Evolutionary conservation across 371 early-diverging fungal species (phyloP).

Genomic region (Mortierella sp.): DNA sequence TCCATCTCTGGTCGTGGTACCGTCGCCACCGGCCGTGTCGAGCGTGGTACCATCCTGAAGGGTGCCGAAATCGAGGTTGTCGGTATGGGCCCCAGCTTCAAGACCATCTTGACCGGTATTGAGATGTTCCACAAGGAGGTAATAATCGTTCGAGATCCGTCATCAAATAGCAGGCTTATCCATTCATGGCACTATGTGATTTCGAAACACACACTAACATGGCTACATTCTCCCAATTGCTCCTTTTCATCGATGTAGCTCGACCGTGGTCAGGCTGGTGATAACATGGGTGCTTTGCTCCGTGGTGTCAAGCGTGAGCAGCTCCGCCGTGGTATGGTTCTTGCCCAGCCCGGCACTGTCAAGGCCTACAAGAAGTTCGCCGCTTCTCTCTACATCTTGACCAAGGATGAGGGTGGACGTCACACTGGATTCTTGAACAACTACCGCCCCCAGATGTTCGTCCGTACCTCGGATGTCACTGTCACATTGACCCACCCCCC

Average conservation of each 20-base stretch:
- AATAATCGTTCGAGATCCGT: background rate
- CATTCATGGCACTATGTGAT: background rate
- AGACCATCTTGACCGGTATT: slow-evolving; percentile 96
- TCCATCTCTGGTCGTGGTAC: slow-evolving; percentile 99
- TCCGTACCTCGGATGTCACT: slow-evolving; percentile 96
- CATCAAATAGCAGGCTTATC: background rate
- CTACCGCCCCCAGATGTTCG: slow-evolving; percentile 97
- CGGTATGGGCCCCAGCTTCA: slow-evolving; percentile 90
- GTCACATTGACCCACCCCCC: slow-evolving; percentile 89
- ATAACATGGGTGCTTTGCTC: slow-evolving; percentile 97
- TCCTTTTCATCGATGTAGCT: slow-evolving; percentile 61
- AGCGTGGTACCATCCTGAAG: slow-evolving; percentile 95
- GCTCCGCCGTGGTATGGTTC: slow-evolving; percentile 95
- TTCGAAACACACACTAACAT: background rate
- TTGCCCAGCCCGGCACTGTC: slow-evolving; percentile 94
- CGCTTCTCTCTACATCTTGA: slow-evolving; percentile 94
- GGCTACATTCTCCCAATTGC: background rate
- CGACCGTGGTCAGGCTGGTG: slow-evolving; percentile 98
- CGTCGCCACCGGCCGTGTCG: slow-evolving; percentile 98
- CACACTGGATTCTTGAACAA: slow-evolving; percentile 97
- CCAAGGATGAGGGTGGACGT: slow-evolving; percentile 99
- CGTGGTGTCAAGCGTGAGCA: slow-evolving; percentile 98
- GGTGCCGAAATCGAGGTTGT: slow-evolving; percentile 97
- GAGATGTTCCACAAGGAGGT: slow-evolving; percentile 99
- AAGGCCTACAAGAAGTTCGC: slow-evolving; percentile 94